Evolutionary conservation across 495 filamentous ascomycete genomes (phyloP), one percentile per base, ranked within the genome.

Genomic region (Staphylotrichum longicolle): DNA sequence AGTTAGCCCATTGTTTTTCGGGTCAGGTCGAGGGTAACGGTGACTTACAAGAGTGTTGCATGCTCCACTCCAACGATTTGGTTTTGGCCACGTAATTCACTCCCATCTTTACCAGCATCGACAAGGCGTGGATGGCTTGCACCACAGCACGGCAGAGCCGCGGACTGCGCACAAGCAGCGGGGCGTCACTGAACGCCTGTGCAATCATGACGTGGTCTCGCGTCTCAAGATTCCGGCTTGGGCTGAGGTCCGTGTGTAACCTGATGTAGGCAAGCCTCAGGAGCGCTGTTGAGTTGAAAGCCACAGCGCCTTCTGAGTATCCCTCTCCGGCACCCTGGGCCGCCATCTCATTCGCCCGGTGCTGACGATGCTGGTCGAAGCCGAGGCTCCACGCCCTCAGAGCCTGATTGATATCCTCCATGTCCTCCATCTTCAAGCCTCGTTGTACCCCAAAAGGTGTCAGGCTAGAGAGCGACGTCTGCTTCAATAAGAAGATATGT

Each of bases 81-180:
- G 84, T 88, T 63, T 83, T 83, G 7, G 87, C 86, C 10, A 90
- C 86, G 61, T 86, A 87, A 39, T 83, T 85, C 37, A 89, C 85
- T 0, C 87, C 87, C 32, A 85, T 72, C 65, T 87, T 88, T 51
- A 90, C 83, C 0, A 88, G 80, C 50, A 86, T 85, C 42, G 83
- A 84, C 50, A 90, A 73, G 0, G 87, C 85, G 58, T 89, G 86
- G n/a, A 86, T 83, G 30, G 86, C 86, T 61, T 89, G 86, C 1
- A 88, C 75, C 2, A 87, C 82, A 0, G 85, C 86, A 3, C 84
- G 72, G 7, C 82, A 84, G 1, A 88, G 75, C 1, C 80, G 79
- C 4, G 78, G 75, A 35, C 81, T 84, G 3, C 87, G 81, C 14
- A 79, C 74, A 2, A 90, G 76, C 51, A 79, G 72, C 7, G 86